Evolutionary conservation across 1,139 yeast species (phyloP).

Genomic region (Lodderomyces pseudojiufengensis): DNA sequence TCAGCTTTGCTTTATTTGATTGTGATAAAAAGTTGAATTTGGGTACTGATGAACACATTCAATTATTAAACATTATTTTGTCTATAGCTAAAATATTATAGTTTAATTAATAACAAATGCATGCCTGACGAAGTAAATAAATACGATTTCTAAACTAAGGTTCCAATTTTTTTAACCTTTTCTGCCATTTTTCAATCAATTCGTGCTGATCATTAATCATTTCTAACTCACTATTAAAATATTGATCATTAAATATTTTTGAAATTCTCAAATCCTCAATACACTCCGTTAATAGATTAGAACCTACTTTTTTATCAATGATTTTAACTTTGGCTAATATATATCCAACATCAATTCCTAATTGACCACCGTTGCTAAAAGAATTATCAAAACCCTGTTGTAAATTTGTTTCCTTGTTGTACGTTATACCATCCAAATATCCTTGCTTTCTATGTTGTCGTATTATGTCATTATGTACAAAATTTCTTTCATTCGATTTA

Average conservation of each 20-base stretch:
- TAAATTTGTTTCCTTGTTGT: conserved; percentile 64
- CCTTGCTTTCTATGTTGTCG: conserved; percentile 80
- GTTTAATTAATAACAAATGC: conserved; percentile 7
- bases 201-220: conserved; percentile 24
- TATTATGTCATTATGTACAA: conserved; percentile 37
- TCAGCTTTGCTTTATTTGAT: conserved; percentile 65
- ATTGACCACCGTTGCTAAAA: conserved; percentile 66
- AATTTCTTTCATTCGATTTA: conserved; percentile 39
- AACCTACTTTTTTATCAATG: background rate
- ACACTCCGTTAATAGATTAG: conserved; percentile 30
- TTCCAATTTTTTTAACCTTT: conserved; percentile 5
- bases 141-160: no score
- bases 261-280: conserved; percentile 47
- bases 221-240: conserved; percentile 50
- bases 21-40: conserved; percentile 72
- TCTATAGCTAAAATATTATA: conserved; percentile 48
- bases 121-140: no score
- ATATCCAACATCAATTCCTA: conserved; percentile 66
- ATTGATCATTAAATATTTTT: conserved; percentile 45
- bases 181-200: conserved; percentile 27
- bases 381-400: conserved; percentile 83
- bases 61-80: conserved; percentile 65
- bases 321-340: conserved; percentile 48
- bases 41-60: conserved; percentile 91
- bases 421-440: conserved; percentile 73